A percentile compares a stretch with the other conserved stretches of the same genome.
phyloP scores from a whole-genome alignment of 1,284 basidiomycete species.

The Marasmius sp. region DNA sequence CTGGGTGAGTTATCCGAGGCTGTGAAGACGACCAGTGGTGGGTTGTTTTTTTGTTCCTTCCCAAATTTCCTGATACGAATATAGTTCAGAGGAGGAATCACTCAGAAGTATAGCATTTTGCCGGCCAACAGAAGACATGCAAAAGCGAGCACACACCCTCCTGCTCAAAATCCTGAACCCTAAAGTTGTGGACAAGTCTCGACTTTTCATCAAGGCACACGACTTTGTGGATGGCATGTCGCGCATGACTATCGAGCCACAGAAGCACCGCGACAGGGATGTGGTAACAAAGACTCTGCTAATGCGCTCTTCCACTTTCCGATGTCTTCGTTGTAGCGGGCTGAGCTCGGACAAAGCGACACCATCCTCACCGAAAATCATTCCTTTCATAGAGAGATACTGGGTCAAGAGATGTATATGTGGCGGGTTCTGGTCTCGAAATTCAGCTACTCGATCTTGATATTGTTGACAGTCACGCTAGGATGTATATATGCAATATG shows the following conservation, averaged over 20 bases:
- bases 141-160: constrained; percentile 38
- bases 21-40: constrained; percentile 31
- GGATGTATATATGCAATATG: too few relatives aligned
- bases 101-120: constrained; percentile 54
- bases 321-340: constrained; percentile 65
- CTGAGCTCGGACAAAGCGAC: constrained; percentile 41
- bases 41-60: constrained; percentile 13
- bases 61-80: neutral
- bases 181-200: constrained; percentile 55
- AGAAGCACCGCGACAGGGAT: constrained; percentile 51
- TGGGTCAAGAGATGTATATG: constrained; percentile 65
- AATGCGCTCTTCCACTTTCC: constrained; percentile 30
- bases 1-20: constrained; percentile 39
- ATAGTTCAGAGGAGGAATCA: constrained; percentile 43
- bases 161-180: constrained; percentile 48
- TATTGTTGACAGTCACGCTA: neutral
- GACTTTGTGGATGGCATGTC: constrained; percentile 64
- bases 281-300: constrained; percentile 60
- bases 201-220: constrained; percentile 65
- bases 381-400: constrained; percentile 55
- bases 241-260: constrained; percentile 32
- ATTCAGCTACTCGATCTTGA: neutral
- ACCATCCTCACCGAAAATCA: constrained; percentile 45
- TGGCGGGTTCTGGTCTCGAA: constrained; percentile 57
- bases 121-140: constrained; percentile 46